Evolutionary conservation across 106 monocot species (phyloP), one percentile per base, ranked within the genome.

Genomic region (Dioscorea zingiberensis): DNA sequence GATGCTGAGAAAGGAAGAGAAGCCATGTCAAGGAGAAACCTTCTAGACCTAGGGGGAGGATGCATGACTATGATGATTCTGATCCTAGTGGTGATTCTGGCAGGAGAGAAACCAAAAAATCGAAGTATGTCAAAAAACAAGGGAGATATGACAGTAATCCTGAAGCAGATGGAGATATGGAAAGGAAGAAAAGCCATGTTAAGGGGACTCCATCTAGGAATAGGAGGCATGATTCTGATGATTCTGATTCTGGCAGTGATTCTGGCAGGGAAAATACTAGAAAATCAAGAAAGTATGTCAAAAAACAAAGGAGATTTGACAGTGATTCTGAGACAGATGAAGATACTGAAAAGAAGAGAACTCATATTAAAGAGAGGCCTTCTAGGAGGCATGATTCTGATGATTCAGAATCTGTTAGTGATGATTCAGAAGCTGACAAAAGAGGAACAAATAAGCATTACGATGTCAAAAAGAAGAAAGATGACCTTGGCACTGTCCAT

Each of bases 221-320:
- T 8, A n/a, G 1, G n/a, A 54, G 22, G 21, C 14, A 68, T 30
- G 47, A 45, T 48, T 29, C 32, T 27, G 26, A 71, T 17, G 60
- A 62, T 14, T 71, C 60, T 15, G 49, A 62, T n/a, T 71, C 59
- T 11, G 71, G 62, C 48, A 38, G 56, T 45, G 74, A 59, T 27
- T 21, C 48, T 18, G 59, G 47, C 21, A 62, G 54, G 25, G 17
- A 59, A 4, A 66, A 45, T 25, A 47, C 11, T 53, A 47, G 19
- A 46, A 24, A 19, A 58, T n/a, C 10, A 24, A 16, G 27, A 16
- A 58, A 48, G 74, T 38, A 38, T 38, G 38, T 38, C 10, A 38
- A 38, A 29, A 69, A 83, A 47, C 47, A 61, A 21, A 71, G 62
- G 44, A 71, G 62, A 19, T 30, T 73, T 62, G 72, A 80, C 48